Conservation (phyloP, 139 green algal species). For the Picocystis salinarum region DNA sequence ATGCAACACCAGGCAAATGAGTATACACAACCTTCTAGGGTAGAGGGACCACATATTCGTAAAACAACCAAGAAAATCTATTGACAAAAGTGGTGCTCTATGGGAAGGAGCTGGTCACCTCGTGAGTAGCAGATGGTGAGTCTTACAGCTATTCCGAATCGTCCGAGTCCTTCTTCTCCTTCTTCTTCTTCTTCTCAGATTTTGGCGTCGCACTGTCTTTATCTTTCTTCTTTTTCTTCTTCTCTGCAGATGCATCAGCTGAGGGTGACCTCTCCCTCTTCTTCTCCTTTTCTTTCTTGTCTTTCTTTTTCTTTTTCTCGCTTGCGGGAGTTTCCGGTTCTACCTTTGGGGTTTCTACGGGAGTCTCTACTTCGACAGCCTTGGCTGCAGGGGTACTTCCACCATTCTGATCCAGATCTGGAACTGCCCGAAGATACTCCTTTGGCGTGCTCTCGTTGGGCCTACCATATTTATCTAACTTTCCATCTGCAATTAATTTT, state of each 20-base stretch:
- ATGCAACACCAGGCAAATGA: no score
- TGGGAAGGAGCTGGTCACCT: no score
- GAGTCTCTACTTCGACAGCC: constrained; percentile 8
- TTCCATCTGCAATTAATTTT: constrained; percentile 82
- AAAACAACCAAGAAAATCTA: no score
- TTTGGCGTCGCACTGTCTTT: background rate
- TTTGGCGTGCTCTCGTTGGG: constrained; percentile 84
- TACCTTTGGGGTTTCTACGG: constrained; percentile 3
- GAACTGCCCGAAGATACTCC: constrained; percentile 68
- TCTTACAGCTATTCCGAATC: constrained; percentile 1
- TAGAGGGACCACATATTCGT: no score
- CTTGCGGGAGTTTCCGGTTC: background rate
- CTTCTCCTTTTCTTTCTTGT: constrained; percentile 6
- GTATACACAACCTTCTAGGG: no score
- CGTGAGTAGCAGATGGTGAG: no score
- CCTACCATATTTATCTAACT: constrained; percentile 89
- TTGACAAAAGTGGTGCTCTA: no score
- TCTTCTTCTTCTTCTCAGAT: constrained; percentile 10
- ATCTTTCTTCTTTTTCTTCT: constrained; percentile 1
- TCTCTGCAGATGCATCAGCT: no score
- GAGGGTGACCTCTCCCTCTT: constrained; percentile 1
- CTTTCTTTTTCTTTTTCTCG: constrained; percentile 6
- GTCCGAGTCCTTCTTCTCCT: constrained; percentile 10
- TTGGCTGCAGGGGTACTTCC: background rate
- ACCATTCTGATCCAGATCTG: constrained; percentile 15